Evolutionary conservation across 306 rosid species (phyloP).

Genomic region (Ceratonia siliqua): DNA sequence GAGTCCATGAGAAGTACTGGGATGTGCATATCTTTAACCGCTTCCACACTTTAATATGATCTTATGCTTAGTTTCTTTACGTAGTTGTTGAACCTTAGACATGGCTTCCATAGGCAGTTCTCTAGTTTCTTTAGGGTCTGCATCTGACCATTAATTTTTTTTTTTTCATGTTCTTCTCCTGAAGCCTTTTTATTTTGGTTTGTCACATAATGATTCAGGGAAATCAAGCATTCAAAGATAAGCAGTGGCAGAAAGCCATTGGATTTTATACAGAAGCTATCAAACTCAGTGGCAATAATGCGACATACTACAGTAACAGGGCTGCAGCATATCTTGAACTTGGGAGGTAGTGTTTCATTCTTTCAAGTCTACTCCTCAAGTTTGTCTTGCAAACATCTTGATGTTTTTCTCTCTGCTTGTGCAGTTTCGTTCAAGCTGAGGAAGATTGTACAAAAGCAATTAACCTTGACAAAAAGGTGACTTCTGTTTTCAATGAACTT

Average conservation of each 20-base stretch:
- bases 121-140: background rate
- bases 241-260: slow-evolving; percentile 91
- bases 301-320: slow-evolving; percentile 92
- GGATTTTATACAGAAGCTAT: slow-evolving; percentile 89
- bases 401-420: slow-evolving; percentile 35
- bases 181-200: background rate
- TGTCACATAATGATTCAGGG: slow-evolving; percentile 54
- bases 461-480: slow-evolving; percentile 85
- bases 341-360: slow-evolving; percentile 59
- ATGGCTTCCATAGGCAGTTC: background rate
- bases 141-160: background rate
- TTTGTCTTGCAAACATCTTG: slow-evolving; percentile 34
- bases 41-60: background rate
- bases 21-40: background rate
- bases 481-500: background rate
- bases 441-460: slow-evolving; percentile 85
- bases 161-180: slow-evolving; percentile 11
- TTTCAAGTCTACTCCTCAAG: slow-evolving; percentile 12
- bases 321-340: slow-evolving; percentile 89
- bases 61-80: background rate
- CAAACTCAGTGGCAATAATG: slow-evolving; percentile 70
- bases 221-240: slow-evolving; percentile 89
- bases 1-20: background rate
- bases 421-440: slow-evolving; percentile 85
- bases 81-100: background rate